Base-by-base conservation (phyloP, 1,284 basidiomycete species). In the Vanrija sp. region DNA sequence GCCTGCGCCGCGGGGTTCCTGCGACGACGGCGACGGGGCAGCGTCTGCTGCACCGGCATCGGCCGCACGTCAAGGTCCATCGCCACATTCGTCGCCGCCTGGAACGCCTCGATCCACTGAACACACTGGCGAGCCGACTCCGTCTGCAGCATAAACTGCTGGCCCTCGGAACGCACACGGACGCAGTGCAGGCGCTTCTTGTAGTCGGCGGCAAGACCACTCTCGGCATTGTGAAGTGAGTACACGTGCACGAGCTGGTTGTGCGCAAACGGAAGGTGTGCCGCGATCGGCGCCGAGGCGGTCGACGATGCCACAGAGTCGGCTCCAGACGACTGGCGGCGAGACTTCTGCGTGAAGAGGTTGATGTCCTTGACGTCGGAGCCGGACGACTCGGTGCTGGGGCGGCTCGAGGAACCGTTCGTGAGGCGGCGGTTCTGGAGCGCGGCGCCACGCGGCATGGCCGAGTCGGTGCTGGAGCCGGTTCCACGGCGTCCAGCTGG, bases 111-210 rank as follows among this genome's bases (percentile, higher is more conserved):
- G 65, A 98, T 95, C 91, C 94, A 95, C 63, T 90, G 86, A 44
- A 98, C 90, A 9, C 96, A 91, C 45, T 86, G 85, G 38, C 85
- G 82, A 45, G 94, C 87, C 71, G 90, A 88, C 51, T 83, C 85
- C 3, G 91, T 90, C 78, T 98, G 96, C 61, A 98, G 72, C 70
- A 98, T 79, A 76, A 98, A 98, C 79, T 98, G 95, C 79, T 98
- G 91, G 14, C 94, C 94, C 72, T 95, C 92, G 65, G 91, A 81
- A 54, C 96, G 80, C 34, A 98, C 85, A 25, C 95, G 83, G n/a
- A 98, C 92, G 39, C 98, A 93, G 74, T 98, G 91, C 78, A 86
- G 88, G 60, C 92, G 82, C 81, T 98, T 98, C 65, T 86, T 62
- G 76, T 98, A 98, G 76, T 98, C 95, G 51, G 91, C 94, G 19